Evolutionary conservation across 164 flowering plant species (phyloP).

Genomic region (Akebia trifoliata): DNA sequence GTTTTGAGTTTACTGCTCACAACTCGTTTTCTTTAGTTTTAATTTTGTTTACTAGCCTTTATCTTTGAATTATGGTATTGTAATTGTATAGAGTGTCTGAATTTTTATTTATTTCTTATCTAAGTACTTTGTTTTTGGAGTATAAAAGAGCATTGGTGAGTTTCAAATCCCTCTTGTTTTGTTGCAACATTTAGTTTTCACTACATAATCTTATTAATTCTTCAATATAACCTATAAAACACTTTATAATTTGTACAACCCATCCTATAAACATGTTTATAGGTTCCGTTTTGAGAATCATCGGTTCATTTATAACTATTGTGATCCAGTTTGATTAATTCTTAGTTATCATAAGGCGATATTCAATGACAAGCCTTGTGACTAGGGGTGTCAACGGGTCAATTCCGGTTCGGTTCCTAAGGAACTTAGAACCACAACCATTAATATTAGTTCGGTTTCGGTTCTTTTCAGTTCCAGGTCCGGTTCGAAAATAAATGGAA

Average conservation of each 20-base stretch:
- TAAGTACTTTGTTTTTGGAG: conserved; percentile 97
- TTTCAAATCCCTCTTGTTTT: conserved; percentile 5
- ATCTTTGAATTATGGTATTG: neutral
- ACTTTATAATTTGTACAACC: neutral
- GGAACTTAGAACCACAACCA: too few species aligned
- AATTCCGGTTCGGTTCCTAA: too few species aligned
- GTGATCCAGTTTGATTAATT: neutral
- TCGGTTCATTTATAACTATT: neutral
- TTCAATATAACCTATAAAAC: neutral
- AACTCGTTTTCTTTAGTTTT: neutral
- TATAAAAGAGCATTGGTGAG: conserved; percentile 91
- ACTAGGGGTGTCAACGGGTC: too few species aligned
- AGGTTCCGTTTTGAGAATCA: neutral
- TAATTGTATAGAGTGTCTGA: conserved; percentile 16
- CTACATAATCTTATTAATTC: neutral
- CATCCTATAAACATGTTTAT: neutral
- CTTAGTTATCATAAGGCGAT: neutral
- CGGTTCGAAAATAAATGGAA: too few species aligned
- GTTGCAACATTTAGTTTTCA: neutral
- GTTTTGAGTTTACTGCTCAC: too few species aligned
- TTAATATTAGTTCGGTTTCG: too few species aligned
- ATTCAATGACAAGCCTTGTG: neutral
- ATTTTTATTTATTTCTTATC: conserved; percentile 21
- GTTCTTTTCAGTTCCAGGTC: too few species aligned
- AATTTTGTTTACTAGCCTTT: neutral